A percentile compares a stretch with the other conserved stretches of the same genome.
phyloP scores from a whole-genome alignment of 352 stramenopile species.

The Globisporangium spiculum region DNA sequence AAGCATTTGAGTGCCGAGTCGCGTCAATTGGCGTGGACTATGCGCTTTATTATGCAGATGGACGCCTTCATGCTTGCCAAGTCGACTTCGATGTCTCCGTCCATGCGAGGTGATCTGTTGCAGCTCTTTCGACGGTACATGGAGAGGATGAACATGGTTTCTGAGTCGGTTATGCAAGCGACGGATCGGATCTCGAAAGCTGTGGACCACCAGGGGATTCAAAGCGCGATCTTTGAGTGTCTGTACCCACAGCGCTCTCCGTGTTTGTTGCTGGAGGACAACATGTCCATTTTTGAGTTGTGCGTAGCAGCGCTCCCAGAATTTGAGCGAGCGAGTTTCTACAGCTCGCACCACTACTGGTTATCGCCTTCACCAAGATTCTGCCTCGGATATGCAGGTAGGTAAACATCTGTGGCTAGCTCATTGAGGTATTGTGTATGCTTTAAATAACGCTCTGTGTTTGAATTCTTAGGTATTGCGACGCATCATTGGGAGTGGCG shows the following conservation, averaged over 20 bases:
- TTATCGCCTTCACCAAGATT: constrained; percentile 37
- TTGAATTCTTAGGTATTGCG: constrained; percentile 25
- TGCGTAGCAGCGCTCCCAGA: constrained; percentile 27
- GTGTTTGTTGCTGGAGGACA: constrained; percentile 27
- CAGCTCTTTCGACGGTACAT: constrained; percentile 44
- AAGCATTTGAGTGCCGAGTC: constrained; percentile 25
- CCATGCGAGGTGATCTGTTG: constrained; percentile 20
- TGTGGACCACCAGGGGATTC: constrained; percentile 23
- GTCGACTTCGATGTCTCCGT: constrained; percentile 5
- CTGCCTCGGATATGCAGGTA: constrained; percentile 46
- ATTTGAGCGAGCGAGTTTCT: constrained; percentile 33
- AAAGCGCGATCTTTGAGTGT: constrained; percentile 38
- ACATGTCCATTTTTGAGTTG: constrained; percentile 39
- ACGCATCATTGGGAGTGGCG: constrained; percentile 47
- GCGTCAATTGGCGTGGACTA: constrained; percentile 40
- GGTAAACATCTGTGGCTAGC: not conserved
- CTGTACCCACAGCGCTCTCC: constrained; percentile 38
- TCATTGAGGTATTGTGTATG: not conserved
- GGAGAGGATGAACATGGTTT: constrained; percentile 35
- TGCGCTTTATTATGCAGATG: constrained; percentile 47
- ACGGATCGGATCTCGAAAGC: constrained; percentile 21
- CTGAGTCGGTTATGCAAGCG: constrained; percentile 30
- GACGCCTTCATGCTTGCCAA: constrained; percentile 21
- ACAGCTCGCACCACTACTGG: constrained; percentile 28
- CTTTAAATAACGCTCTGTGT: not conserved